Evolutionary conservation across 2,329 filamentous ascomycete species (phyloP), one percentile per base, ranked within the genome.

Genomic region (Ploettnerulaceae sp.): DNA sequence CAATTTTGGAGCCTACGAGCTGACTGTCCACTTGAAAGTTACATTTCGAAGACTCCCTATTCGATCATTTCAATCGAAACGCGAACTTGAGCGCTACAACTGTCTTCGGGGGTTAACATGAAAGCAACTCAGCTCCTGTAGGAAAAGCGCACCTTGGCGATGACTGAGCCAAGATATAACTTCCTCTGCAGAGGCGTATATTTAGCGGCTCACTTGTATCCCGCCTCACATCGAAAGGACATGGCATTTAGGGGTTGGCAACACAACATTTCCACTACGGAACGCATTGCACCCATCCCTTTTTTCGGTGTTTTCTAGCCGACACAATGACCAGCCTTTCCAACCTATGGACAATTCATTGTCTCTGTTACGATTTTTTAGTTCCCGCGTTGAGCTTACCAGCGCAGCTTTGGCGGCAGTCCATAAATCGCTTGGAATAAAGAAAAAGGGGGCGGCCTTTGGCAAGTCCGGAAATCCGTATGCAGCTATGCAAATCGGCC

Each of bases 401-500:
- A 29, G 25, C 28, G 37, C 25, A 29, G 25, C 24, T 29, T 40
- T 40, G 37, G 7, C 31, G 24, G 37, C 15, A 40, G 17, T n/a
- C 8, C 24, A 29, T 7, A 14, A 21, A 29, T 29, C 24, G 22
- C 15, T 14, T 28, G 36, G 12, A 32, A 26, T 22, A 6, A 31
- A 11, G 20, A 7, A 37, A 7, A 31, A 7, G 20, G 12, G 26
- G 25, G 11, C 3, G 9, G 6, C 8, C 20, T 24, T 21, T 37
- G 20, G 9, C 8, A 6, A 33, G 9, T 17, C 4, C 12, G 21
- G 28, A 28, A 12, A 28, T 28, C 7, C 12, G 17, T 24, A 17
- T 2, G 9, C n/a, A 14, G 18, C n/a, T 33, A 18, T 28, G 20
- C 39, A 24, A 32, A 22, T 20, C 24, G 9, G 20, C 39, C 22